phyloP scores from a whole-genome alignment of 148 eudicot species.

The Silene latifolia region DNA sequence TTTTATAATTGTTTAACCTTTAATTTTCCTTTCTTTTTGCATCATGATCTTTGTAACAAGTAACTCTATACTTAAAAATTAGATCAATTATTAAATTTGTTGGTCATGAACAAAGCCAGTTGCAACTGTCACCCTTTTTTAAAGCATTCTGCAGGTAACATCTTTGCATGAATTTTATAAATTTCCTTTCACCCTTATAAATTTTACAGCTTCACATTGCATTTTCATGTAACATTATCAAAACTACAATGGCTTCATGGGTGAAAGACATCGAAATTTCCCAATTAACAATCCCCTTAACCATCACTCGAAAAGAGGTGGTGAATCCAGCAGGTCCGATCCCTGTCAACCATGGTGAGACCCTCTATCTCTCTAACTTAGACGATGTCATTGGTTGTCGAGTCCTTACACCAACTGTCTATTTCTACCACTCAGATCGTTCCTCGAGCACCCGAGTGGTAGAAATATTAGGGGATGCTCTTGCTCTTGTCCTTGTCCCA shows the following conservation, averaged over 20 bases:
- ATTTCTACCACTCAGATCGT: conserved; percentile 50
- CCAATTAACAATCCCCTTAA: conserved; percentile 48
- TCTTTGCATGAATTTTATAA: conserved; percentile 18
- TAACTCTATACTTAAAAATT: neutral
- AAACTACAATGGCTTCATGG: conserved; percentile 43
- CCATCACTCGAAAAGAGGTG: conserved; percentile 32
- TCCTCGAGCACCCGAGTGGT: conserved; percentile 14
- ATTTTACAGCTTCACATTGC: conserved; percentile 3
- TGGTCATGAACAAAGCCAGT: conserved; percentile 30
- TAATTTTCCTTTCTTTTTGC: neutral
- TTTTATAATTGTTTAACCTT: neutral
- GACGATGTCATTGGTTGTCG: conserved; percentile 88
- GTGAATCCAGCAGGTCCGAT: conserved; percentile 51
- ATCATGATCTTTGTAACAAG: neutral
- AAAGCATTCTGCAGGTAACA: conserved; percentile 14
- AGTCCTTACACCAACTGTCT: conserved; percentile 84
- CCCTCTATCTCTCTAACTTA: conserved; percentile 79
- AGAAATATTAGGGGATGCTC: conserved; percentile 49
- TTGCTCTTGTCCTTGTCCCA: conserved; percentile 66
- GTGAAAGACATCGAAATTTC: conserved; percentile 70
- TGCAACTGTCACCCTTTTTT: conserved; percentile 26
- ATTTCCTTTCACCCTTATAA: conserved; percentile 26
- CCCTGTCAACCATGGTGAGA: conserved; percentile 43
- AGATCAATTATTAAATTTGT: neutral
- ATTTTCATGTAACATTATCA: conserved; percentile 1